These are phyloP conservation scores for Cunninghamia lanceolata DNA, from an alignment of 75 land plant species.

Conservation along the genomic window DNA sequence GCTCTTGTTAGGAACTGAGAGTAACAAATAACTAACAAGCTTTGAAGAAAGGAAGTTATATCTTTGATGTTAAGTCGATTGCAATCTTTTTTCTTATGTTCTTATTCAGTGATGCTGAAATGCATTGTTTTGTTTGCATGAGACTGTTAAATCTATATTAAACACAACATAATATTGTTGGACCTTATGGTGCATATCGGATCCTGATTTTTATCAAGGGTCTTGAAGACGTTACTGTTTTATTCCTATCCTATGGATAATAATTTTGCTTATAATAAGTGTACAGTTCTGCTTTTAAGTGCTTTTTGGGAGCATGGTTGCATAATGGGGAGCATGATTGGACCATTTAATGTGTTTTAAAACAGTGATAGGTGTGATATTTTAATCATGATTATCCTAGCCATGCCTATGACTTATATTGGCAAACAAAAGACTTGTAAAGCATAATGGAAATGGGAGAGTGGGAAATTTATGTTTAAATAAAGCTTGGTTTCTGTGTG, in stretches of 20 bases:
- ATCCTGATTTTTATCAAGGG: not conserved
- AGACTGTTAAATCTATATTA: not conserved
- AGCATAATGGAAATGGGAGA: not conserved
- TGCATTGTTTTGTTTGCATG: not conserved
- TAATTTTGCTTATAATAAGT: not conserved
- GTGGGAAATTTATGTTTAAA: not conserved
- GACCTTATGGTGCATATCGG: not conserved
- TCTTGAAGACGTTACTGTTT: not conserved
- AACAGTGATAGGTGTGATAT: not conserved
- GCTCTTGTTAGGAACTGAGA: not conserved
- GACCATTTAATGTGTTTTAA: not conserved
- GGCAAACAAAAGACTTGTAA: not conserved
- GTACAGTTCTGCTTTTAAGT: not conserved
- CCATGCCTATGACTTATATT: not conserved
- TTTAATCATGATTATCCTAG: not conserved
- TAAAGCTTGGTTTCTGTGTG: no score
- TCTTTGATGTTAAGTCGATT: not conserved
- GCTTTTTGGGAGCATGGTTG: not conserved
- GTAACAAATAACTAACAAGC: not conserved
- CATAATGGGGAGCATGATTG: not conserved
- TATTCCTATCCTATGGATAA: not conserved
- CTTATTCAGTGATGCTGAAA: not conserved
- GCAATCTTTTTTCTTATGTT: not conserved
- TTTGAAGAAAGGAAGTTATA: not conserved
- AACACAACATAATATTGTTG: not conserved